These are phyloP conservation scores for Tolypocladium tundrense DNA, from an alignment of 2,329 filamentous ascomycete species.

Conservation along the genomic window DNA sequence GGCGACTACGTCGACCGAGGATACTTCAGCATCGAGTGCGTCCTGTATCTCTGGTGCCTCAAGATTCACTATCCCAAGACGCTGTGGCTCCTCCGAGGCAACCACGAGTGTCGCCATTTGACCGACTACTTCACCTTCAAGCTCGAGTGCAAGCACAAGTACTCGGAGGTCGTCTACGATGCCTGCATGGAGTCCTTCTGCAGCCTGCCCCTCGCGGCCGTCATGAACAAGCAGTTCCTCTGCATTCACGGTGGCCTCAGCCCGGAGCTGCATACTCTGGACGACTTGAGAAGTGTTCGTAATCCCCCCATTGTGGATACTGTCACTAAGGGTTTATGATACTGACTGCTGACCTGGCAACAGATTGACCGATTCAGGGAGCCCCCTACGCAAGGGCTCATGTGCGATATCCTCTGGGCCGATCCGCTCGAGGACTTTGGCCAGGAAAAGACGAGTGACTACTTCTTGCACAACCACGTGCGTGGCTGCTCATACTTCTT, in stretches of 20 bases:
- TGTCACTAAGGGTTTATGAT: not conserved
- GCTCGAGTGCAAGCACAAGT: constrained; percentile 99
- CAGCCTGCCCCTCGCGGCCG: constrained; percentile 78
- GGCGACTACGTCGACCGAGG: constrained; percentile 97
- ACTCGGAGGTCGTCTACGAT: constrained; percentile 91
- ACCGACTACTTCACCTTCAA: constrained; percentile 99
- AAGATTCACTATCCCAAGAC: constrained; percentile 99
- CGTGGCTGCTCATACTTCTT: constrained; percentile 99
- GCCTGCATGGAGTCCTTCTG: constrained; percentile 99
- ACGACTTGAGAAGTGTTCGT: constrained; percentile 76
- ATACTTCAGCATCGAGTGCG: constrained; percentile 99
- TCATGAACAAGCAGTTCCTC: constrained; percentile 99
- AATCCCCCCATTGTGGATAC: too few species aligned
- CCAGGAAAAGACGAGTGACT: constrained; percentile 96
- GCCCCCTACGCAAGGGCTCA: constrained; percentile 91
- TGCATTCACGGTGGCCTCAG: constrained; percentile 96
- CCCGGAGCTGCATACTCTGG: constrained; percentile 89
- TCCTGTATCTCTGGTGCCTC: constrained; percentile 92
- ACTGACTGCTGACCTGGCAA: not conserved
- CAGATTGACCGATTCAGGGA: constrained; percentile 97
- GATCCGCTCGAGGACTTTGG: constrained; percentile 97
- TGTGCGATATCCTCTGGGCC: constrained; percentile 99
- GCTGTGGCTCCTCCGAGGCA: constrained; percentile 91
- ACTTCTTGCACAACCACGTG: constrained; percentile 96
- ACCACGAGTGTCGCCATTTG: constrained; percentile 97